These are phyloP conservation scores for Aurifilum marmelostoma DNA, from an alignment of 2,329 filamentous ascomycete genomes.

Conservation along the genomic window DNA sequence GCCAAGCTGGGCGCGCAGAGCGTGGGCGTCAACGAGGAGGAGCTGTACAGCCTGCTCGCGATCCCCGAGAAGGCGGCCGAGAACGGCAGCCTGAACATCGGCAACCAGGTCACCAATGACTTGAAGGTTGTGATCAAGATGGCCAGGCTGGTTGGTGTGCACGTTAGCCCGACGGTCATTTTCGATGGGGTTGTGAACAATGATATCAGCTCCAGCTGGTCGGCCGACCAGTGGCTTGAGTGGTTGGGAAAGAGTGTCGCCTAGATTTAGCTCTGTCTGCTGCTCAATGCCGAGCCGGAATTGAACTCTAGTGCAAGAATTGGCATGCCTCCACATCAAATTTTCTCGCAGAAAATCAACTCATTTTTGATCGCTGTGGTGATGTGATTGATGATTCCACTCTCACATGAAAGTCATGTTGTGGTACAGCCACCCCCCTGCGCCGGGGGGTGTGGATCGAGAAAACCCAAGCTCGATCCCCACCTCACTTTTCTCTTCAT, in stretches of 20 bases:
- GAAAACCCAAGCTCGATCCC: constrained; percentile 14
- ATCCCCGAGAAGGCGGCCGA: constrained; percentile 68
- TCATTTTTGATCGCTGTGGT: neutral
- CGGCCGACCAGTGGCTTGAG: constrained; percentile 79
- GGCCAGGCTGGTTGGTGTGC: constrained; percentile 76
- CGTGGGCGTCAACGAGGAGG: constrained; percentile 72
- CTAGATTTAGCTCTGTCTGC: constrained; percentile 33
- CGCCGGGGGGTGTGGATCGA: neutral
- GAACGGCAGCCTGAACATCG: constrained; percentile 73
- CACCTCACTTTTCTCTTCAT: constrained; percentile 12
- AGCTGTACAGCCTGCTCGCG: constrained; percentile 69
- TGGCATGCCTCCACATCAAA: too few relatives aligned
- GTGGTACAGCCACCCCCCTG: neutral
- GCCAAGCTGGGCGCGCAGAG: constrained; percentile 68
- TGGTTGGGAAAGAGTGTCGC: constrained; percentile 68
- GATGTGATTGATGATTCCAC: neutral
- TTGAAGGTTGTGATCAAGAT: constrained; percentile 83
- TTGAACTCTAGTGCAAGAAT: too few relatives aligned
- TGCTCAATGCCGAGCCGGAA: too few relatives aligned
- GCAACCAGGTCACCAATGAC: constrained; percentile 83
- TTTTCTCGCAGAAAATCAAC: neutral
- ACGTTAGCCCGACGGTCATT: constrained; percentile 88
- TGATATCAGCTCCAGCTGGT: constrained; percentile 79
- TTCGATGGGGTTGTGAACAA: constrained; percentile 84
- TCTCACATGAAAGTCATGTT: neutral